These are phyloP conservation scores for Anisodus acutangulus DNA, from an alignment of 257 asterid species.

Conservation along the genomic window DNA sequence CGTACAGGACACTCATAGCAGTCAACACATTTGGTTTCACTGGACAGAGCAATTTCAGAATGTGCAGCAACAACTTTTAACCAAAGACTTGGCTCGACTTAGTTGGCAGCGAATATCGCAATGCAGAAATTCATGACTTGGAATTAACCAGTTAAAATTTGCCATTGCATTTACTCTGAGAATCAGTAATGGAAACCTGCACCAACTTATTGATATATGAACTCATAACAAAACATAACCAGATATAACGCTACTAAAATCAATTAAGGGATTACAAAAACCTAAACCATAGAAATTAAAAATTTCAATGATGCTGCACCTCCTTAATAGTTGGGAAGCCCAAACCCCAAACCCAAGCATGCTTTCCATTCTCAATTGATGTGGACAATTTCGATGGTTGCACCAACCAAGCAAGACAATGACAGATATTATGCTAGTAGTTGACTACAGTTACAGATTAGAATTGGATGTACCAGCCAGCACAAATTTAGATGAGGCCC, in stretches of 20 bases:
- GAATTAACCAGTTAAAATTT: background rate
- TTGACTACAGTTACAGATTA: background rate
- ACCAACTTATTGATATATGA: background rate
- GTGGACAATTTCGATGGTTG: background rate
- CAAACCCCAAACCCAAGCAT: background rate
- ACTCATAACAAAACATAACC: background rate
- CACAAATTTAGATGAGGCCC: background rate
- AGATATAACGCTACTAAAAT: background rate
- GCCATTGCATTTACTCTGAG: background rate
- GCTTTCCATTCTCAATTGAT: background rate
- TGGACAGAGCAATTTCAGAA: slow-evolving; percentile 1
- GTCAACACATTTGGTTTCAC: background rate
- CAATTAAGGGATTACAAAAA: no score
- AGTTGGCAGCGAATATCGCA: background rate
- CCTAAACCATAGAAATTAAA: no score
- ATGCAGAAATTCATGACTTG: background rate
- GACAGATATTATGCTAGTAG: background rate
- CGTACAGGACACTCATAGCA: background rate
- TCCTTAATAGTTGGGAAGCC: background rate
- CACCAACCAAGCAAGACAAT: background rate
- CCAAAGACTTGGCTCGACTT: background rate
- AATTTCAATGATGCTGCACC: background rate
- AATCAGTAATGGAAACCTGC: background rate
- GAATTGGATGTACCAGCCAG: background rate
- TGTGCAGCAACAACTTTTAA: background rate